phyloP scores from a whole-genome alignment of 1,284 basidiomycete genomes.

The Cutaneotrichosporon dermatis region DNA sequence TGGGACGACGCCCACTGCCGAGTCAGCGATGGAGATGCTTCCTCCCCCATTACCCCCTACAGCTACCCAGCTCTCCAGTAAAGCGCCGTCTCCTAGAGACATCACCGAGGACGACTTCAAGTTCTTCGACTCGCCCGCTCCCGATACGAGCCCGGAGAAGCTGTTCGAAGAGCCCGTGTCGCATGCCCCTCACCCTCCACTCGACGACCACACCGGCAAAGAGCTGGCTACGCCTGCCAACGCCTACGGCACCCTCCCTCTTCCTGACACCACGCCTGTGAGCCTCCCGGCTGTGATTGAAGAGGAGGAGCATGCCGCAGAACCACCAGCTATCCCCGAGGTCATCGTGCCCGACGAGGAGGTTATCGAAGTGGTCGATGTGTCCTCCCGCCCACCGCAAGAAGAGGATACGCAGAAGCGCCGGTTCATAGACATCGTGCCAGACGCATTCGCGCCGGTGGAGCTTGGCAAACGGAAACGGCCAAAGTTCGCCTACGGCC shows the following conservation, averaged over 20 bases:
- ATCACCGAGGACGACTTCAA: conserved; percentile 47
- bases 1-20: neutral
- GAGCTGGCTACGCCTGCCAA: neutral
- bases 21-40: neutral
- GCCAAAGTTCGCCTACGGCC: conserved; percentile 25
- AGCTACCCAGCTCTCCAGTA: neutral
- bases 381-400: too few species aligned
- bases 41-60: neutral
- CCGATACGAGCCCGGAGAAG: conserved; percentile 8
- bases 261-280: neutral
- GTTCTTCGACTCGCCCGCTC: conserved; percentile 42
- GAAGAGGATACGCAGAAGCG: neutral
- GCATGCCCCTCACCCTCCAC: neutral
- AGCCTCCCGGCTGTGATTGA: conserved; percentile 1
- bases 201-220: conserved; percentile 5
- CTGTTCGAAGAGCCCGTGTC: neutral
- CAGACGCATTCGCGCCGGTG: conserved; percentile 31
- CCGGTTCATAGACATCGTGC: conserved; percentile 25
- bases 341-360: too few species aligned
- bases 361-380: too few species aligned
- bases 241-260: neutral
- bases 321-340: too few species aligned
- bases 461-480: conserved; percentile 2
- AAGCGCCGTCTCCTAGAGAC: neutral
- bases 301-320: neutral